Conservation (phyloP, 129 eudicot species). For the Flaveria robusta region DNA sequence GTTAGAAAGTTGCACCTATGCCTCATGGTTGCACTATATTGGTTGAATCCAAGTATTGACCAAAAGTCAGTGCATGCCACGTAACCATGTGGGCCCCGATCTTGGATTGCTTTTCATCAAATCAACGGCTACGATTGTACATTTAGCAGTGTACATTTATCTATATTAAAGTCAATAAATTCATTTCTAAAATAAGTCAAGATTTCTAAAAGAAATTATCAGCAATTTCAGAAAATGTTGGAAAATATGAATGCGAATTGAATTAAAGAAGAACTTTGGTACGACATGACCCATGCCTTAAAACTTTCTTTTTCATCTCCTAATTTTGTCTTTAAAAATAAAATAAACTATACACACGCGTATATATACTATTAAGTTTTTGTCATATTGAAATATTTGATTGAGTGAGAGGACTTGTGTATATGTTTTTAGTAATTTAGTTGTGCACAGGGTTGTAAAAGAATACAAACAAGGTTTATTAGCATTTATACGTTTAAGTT, state of each 20-base stretch:
- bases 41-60: constrained; percentile 34
- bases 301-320: background rate
- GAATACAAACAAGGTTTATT: too few relatives aligned
- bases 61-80: constrained; percentile 51
- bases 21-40: constrained; percentile 33
- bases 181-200: constrained; percentile 16
- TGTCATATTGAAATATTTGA: background rate
- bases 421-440: too few relatives aligned
- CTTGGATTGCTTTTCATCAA: constrained; percentile 27
- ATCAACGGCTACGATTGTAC: constrained; percentile 42
- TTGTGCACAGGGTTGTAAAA: too few relatives aligned
- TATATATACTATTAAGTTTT: background rate
- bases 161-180: constrained; percentile 37
- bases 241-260: constrained; percentile 5
- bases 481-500: too few relatives aligned
- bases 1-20: background rate
- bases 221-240: constrained; percentile 6
- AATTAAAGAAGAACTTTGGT: constrained; percentile 12
- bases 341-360: background rate
- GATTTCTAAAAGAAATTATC: background rate
- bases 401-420: background rate
- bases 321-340: background rate
- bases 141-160: constrained; percentile 33
- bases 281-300: constrained; percentile 16
- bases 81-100: constrained; percentile 45